A percentile compares a stretch with the other conserved stretches of the same genome.
phyloP scores from a whole-genome alignment of 202 grass and related monocot species.

The Hordeum pubiflorum region DNA sequence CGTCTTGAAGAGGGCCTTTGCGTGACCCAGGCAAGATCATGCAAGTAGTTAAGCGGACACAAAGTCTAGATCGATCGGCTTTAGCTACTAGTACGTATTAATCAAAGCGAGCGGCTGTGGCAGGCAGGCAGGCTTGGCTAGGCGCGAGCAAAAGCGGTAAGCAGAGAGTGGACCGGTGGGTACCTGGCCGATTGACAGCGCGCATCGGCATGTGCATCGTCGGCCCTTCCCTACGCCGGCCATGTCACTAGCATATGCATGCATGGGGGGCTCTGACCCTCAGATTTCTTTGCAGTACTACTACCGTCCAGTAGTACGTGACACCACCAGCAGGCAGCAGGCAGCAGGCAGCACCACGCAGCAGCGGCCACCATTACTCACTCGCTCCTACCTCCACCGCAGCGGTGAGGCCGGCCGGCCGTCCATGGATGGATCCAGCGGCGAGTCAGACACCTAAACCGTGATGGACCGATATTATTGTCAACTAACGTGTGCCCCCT shows the following conservation, averaged over 20 bases:
- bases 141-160: neutral
- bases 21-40: too few species aligned
- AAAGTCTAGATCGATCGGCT: neutral
- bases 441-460: slow-evolving; percentile 41
- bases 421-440: neutral
- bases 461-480: slow-evolving; percentile 46
- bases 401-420: neutral
- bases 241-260: slow-evolving; percentile 11
- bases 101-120: neutral
- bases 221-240: slow-evolving; percentile 13
- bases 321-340: neutral
- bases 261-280: slow-evolving; percentile 40
- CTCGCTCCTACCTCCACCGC: neutral
- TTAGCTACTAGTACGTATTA: neutral
- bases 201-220: slow-evolving; percentile 23
- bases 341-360: neutral
- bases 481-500: slow-evolving; percentile 45
- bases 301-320: neutral
- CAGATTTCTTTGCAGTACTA: slow-evolving; percentile 35
- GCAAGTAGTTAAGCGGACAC: too few species aligned
- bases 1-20: too few species aligned
- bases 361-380: slow-evolving; percentile 33
- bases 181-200: neutral
- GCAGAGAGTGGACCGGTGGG: neutral
- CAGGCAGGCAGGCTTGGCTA: neutral